phyloP scores from a whole-genome alignment of 805 yeast species.

The Nakazawaea anatomiae region DNA sequence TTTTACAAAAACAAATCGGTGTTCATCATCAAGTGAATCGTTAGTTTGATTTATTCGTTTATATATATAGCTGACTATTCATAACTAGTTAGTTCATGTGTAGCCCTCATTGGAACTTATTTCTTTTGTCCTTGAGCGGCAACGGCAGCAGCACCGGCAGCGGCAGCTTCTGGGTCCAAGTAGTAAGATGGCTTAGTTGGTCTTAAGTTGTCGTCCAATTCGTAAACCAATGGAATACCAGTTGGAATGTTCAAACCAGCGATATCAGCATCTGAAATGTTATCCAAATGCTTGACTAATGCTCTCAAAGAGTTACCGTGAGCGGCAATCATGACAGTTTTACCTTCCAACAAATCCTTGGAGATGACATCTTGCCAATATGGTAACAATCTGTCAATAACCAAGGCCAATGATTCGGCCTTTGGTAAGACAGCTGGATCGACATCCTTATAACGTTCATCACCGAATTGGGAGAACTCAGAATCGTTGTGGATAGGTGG shows the following conservation, averaged over 20 bases:
- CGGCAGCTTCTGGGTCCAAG: slow-evolving; percentile 99
- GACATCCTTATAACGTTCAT: slow-evolving; percentile 76
- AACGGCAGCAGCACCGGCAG: slow-evolving; percentile 99
- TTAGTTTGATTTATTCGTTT: too few species aligned
- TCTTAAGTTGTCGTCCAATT: slow-evolving; percentile 78
- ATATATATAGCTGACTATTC: neutral
- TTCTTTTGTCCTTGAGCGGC: slow-evolving; percentile 90
- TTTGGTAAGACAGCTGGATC: slow-evolving; percentile 86
- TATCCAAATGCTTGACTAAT: slow-evolving; percentile 91
- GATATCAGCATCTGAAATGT: slow-evolving; percentile 85
- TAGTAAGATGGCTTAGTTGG: slow-evolving; percentile 93
- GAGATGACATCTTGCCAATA: slow-evolving; percentile 94
- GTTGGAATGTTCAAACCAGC: slow-evolving; percentile 96
- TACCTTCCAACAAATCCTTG: slow-evolving; percentile 74
- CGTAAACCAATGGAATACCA: slow-evolving; percentile 97
- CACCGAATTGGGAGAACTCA: slow-evolving; percentile 80
- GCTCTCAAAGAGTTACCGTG: slow-evolving; percentile 99
- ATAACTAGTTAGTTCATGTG: too few species aligned
- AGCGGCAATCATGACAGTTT: slow-evolving; percentile 91
- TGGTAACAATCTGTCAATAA: slow-evolving; percentile 93
- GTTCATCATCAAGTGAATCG: too few species aligned
- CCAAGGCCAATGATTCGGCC: slow-evolving; percentile 91
- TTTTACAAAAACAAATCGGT: too few species aligned
- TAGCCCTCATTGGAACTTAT: slow-evolving; percentile 15
- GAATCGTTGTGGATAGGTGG: slow-evolving; percentile 77